Evolutionary conservation across 2,329 filamentous ascomycete species (phyloP).

Genomic region (Colletotrichum phormii): DNA sequence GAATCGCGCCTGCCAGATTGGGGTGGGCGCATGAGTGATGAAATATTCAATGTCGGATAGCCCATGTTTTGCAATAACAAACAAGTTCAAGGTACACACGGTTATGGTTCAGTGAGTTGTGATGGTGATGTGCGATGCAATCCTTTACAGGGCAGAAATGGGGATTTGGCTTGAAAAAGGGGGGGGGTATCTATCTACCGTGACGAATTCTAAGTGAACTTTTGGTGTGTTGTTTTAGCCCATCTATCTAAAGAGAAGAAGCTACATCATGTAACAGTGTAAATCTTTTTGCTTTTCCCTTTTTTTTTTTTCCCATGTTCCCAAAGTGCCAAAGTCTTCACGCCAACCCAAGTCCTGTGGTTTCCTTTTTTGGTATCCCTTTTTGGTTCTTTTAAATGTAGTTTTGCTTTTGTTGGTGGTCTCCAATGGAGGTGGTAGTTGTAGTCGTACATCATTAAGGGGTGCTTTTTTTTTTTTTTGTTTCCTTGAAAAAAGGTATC

Average conservation of each 20-base stretch:
- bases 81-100: background rate
- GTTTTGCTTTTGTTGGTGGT: background rate
- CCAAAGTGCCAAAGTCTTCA: background rate
- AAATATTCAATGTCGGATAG: slow-evolving; percentile 18
- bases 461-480: background rate
- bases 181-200: background rate
- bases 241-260: background rate
- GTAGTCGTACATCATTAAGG: slow-evolving; percentile 30
- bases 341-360: slow-evolving; percentile 4
- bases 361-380: background rate
- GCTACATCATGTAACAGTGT: background rate
- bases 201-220: background rate
- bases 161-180: background rate
- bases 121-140: background rate
- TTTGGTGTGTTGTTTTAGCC: background rate
- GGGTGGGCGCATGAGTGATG: slow-evolving; percentile 7
- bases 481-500: background rate
- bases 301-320: background rate
- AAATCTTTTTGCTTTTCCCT: background rate
- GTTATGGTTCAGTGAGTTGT: background rate
- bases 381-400: background rate
- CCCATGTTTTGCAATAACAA: slow-evolving; percentile 22
- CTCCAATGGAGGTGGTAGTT: background rate
- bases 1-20: background rate
- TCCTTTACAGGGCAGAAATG: too few species aligned